Evolutionary conservation across 345 rosid species (phyloP).

Genomic region (Luvunga scandens): DNA sequence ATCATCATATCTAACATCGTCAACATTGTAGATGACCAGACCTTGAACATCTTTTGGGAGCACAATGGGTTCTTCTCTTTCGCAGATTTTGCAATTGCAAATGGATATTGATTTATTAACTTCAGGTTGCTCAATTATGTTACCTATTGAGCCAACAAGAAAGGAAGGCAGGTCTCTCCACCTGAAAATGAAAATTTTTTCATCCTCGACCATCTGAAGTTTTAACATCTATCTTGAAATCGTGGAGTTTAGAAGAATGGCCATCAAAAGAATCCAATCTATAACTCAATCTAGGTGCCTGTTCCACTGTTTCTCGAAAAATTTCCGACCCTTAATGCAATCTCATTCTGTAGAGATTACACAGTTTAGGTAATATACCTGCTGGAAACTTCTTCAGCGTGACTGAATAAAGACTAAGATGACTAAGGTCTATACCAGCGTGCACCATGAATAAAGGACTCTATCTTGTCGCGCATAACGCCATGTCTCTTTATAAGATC

Average conservation of each 20-base stretch:
- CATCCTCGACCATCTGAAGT: background rate
- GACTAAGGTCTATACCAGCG: background rate
- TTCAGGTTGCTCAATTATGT: too few species aligned
- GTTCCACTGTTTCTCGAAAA: background rate
- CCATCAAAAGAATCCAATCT: background rate
- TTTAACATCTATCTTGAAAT: background rate
- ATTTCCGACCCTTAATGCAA: background rate
- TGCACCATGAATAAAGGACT: constrained; percentile 11
- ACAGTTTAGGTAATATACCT: background rate
- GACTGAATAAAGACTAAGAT: accelerated
- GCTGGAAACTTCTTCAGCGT: background rate
- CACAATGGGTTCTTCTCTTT: background rate
- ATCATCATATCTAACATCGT: too few species aligned
- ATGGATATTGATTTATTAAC: too few species aligned
- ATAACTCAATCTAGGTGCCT: background rate
- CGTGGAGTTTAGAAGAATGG: background rate
- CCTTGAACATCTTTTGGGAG: background rate
- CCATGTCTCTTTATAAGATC: too few species aligned
- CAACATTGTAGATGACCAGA: too few species aligned
- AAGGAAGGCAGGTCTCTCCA: too few species aligned
- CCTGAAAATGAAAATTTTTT: too few species aligned
- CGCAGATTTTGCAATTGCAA: accelerated
- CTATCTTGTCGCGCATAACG: too few species aligned
- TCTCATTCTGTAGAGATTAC: background rate
- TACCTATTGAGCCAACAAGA: too few species aligned